Evolutionary conservation across 192 early-diverging fungal species (phyloP).

Genomic region (Backusella sp.): DNA sequence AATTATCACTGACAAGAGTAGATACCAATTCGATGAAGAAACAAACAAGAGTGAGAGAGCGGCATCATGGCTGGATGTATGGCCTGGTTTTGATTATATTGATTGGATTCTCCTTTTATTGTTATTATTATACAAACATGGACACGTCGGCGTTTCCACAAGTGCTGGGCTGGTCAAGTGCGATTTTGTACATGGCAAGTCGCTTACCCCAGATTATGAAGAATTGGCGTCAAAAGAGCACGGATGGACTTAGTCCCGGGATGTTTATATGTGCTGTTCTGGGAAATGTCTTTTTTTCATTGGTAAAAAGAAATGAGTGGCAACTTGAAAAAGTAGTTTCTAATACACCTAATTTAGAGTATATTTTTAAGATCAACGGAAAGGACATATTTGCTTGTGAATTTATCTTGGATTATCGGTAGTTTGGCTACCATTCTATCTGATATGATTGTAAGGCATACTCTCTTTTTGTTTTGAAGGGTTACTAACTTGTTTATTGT

Average conservation of each 20-base stretch:
- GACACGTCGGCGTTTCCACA: conserved; percentile 43
- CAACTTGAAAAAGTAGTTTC: too few relatives aligned
- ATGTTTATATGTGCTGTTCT: conserved; percentile 81
- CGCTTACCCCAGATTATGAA: conserved; percentile 81
- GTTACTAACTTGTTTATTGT: neutral
- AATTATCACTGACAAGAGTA: neutral
- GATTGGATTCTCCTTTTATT: neutral
- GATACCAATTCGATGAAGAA: neutral
- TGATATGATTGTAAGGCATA: conserved; percentile 57
- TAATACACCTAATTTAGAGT: conserved; percentile 36
- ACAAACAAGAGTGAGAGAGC: neutral
- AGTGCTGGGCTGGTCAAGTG: conserved; percentile 73
- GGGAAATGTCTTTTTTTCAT: conserved; percentile 64
- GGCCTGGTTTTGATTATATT: neutral
- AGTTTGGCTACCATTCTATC: conserved; percentile 66
- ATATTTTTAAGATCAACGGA: conserved; percentile 72
- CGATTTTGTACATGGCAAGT: conserved; percentile 65
- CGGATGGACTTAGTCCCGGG: conserved; percentile 72
- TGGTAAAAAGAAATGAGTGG: conserved; percentile 16
- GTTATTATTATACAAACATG: neutral
- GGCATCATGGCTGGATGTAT: neutral
- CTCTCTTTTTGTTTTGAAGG: neutral
- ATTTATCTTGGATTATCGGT: conserved; percentile 74
- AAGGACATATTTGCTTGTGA: conserved; percentile 57
- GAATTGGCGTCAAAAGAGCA: conserved; percentile 68